Evolutionary conservation across 179 eudicot genomes (phyloP).

Genomic region (Silene coronaria): DNA sequence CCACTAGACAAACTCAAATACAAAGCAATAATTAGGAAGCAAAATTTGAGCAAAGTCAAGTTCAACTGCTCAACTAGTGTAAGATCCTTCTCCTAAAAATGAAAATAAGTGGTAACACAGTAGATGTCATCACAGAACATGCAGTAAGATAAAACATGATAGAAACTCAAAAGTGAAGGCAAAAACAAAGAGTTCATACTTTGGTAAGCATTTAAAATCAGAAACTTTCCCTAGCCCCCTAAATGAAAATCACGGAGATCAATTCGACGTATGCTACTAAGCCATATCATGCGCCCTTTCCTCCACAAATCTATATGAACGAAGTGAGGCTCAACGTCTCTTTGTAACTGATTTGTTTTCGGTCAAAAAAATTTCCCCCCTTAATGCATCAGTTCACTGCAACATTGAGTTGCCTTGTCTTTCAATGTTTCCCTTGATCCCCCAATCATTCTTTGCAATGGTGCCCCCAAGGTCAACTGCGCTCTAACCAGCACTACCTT

Average conservation of each 20-base stretch:
- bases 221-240: not conserved
- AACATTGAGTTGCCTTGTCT: too few relatives aligned
- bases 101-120: not conserved
- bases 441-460: too few relatives aligned
- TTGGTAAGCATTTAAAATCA: not conserved
- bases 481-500: too few relatives aligned
- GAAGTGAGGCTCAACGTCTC: not conserved
- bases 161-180: not conserved
- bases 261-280: not conserved
- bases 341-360: too few relatives aligned
- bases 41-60: not conserved
- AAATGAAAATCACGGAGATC: not conserved
- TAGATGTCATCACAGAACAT: not conserved
- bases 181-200: not conserved
- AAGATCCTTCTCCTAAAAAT: not conserved
- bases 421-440: too few relatives aligned
- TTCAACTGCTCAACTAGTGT: not conserved
- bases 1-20: constrained; percentile 42
- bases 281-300: not conserved
- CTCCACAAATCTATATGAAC: not conserved
- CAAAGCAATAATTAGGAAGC: not conserved
- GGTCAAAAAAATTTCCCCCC: too few relatives aligned
- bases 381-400: too few relatives aligned
- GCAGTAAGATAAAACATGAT: not conserved
- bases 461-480: too few relatives aligned